Conservation (phyloP, 192 early-diverging fungal species). For the Backusella liffmaniae region DNA sequence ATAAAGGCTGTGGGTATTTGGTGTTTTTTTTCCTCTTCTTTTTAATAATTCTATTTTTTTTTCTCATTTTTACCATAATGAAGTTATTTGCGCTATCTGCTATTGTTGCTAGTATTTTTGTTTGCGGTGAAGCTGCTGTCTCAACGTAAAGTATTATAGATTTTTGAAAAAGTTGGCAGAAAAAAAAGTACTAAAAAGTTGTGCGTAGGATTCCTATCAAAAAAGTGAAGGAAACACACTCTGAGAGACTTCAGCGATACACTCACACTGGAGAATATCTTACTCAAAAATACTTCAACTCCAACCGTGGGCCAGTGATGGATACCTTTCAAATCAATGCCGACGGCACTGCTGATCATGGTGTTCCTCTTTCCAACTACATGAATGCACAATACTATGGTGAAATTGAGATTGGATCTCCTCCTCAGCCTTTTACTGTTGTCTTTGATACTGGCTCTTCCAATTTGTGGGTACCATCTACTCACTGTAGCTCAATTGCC, state of each 20-base stretch:
- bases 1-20: constrained; percentile 7
- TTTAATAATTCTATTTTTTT: background rate
- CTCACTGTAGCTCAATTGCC: constrained; percentile 90
- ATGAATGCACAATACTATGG: constrained; percentile 98
- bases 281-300: constrained; percentile 78
- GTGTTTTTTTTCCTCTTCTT: background rate
- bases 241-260: constrained; percentile 61
- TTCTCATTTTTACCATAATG: constrained; percentile 12
- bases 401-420: constrained; percentile 82
- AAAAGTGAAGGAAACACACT: constrained; percentile 62
- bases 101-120: constrained; percentile 21
- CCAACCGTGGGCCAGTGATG: constrained; percentile 19
- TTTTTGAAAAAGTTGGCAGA: background rate
- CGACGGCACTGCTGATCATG: constrained; percentile 57
- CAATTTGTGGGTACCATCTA: constrained; percentile 97
- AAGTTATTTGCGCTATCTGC: constrained; percentile 33
- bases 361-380: constrained; percentile 85
- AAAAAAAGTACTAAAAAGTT: background rate
- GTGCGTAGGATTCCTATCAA: constrained; percentile 56
- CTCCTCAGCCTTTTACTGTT: constrained; percentile 88
- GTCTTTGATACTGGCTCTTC: constrained; percentile 94
- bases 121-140: constrained; percentile 24
- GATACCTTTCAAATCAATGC: constrained; percentile 50
- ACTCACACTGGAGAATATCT: constrained; percentile 64
- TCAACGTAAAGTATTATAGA: constrained; percentile 18